A percentile compares a stretch with the other conserved stretches of the same genome.
Conservation (phyloP, 2,329 filamentous ascomycete species). For the Ophiostoma sp. region DNA sequence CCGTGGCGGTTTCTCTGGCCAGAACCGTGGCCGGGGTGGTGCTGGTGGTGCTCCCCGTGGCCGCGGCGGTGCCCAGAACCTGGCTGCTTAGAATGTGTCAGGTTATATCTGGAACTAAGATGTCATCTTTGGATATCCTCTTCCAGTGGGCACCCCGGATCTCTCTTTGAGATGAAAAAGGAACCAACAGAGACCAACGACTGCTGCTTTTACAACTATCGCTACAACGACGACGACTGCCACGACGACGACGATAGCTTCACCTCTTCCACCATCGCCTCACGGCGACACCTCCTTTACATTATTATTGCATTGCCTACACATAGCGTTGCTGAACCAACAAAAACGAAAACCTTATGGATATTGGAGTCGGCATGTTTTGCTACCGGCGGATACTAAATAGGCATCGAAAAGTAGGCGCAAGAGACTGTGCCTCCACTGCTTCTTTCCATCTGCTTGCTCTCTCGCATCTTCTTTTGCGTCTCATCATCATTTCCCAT, state of each 20-base stretch:
- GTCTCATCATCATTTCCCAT: not conserved
- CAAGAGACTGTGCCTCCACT: not conserved
- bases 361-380: constrained; percentile 13
- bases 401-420: not conserved
- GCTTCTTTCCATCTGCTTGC: not conserved
- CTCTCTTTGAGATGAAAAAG: not conserved
- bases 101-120: constrained; percentile 4
- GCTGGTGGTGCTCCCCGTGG: constrained; percentile 54
- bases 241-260: not conserved
- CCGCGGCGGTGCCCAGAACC: constrained; percentile 53
- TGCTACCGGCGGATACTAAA: constrained; percentile 1
- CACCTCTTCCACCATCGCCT: not conserved
- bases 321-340: constrained; percentile 14
- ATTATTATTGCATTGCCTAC: constrained; percentile 10
- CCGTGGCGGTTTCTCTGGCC: constrained; percentile 64
- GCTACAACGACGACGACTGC: no score
- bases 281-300: not conserved
- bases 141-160: not conserved
- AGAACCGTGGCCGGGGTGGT: constrained; percentile 56
- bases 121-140: not conserved
- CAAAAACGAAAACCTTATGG: not conserved
- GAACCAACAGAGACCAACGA: not conserved
- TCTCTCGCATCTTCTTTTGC: constrained; percentile 9
- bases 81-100: constrained; percentile 42
- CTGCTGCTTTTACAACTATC: not conserved